Evolutionary conservation across 1,139 yeast species (phyloP), one percentile per base, ranked within the genome.

Genomic region (Pichia sp.): DNA sequence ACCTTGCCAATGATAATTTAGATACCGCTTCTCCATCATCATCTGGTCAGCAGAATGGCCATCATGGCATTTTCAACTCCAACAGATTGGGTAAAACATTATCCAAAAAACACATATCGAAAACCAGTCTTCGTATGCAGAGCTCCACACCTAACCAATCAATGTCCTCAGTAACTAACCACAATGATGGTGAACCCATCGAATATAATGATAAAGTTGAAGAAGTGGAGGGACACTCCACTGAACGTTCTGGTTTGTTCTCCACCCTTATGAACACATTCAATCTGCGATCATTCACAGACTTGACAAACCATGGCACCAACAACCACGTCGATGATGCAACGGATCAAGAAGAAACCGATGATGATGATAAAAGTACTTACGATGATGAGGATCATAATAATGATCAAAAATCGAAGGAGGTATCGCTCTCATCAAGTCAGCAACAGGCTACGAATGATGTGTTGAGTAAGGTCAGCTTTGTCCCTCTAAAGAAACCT

Each of bases 401-500:
- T n/a, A 18, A 13, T 9, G 16, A 18, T 25, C 11, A 14, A 11
- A 16, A n/a, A n/a, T n/a, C n/a, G n/a, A n/a, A 13, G 9, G n/a
- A n/a, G n/a, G n/a, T n/a, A n/a, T n/a, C n/a, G n/a, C 11, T 11
- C 5, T 25, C 27, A 3, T 13, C 29, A 13, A 29, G 21, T 2
- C 32, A 27, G 6, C 14, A n/a, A 7, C 18, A 14, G 18, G 21
- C 17, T 11, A 27, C 21, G 8, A 27, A 32, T 19, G 37, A 24
- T 8, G 34, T 52, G 1, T 38, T 39, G 0, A 48, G 42, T 13
- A 38, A 56, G 16, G 69, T 72, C 15, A 74, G 68, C 33, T 82
- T 83, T 48, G 73, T 69, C 45, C 76, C 88, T 0, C 56, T 81
- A 1, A 63, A 77, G 28, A 66, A 72, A 42, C 63, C 76, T 25